Evolutionary conservation across 1,284 basidiomycete species (phyloP).

Genomic region (Anthracocystis panici-leucophaei): DNA sequence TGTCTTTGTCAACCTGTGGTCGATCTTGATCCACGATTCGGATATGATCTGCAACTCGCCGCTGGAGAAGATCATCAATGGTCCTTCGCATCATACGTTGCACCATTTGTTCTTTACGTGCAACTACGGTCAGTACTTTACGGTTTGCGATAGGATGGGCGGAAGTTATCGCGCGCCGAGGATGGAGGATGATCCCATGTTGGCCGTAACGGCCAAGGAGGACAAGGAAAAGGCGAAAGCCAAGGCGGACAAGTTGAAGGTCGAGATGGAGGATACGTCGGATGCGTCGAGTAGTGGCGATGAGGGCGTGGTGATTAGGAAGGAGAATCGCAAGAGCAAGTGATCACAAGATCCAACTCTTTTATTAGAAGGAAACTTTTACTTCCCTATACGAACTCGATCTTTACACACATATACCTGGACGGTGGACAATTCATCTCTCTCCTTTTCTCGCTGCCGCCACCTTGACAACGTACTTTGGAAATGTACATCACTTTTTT

Average conservation of each 20-base stretch:
- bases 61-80: constrained; percentile 92
- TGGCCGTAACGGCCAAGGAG: constrained; percentile 70
- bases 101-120: constrained; percentile 96
- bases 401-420: too few relatives aligned
- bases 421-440: too few relatives aligned
- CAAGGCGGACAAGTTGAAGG: constrained; percentile 2
- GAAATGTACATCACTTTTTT: too few relatives aligned
- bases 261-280: not conserved
- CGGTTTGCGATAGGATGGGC: constrained; percentile 87
- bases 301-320: constrained; percentile 44
- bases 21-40: constrained; percentile 86
- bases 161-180: constrained; percentile 89
- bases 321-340: constrained; percentile 44
- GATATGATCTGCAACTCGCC: constrained; percentile 97
- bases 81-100: constrained; percentile 95
- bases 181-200: constrained; percentile 84
- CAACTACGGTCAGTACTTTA: constrained; percentile 97
- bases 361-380: too few relatives aligned
- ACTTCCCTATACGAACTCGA: too few relatives aligned
- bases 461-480: too few relatives aligned
- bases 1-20: constrained; percentile 69
- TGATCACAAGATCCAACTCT: not conserved
- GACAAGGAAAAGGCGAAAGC: constrained; percentile 28
- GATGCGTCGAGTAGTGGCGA: constrained; percentile 34
- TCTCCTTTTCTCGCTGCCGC: too few relatives aligned